Base-by-base conservation (phyloP, 306 rosid genomes). In the Trifolium repens region DNA sequence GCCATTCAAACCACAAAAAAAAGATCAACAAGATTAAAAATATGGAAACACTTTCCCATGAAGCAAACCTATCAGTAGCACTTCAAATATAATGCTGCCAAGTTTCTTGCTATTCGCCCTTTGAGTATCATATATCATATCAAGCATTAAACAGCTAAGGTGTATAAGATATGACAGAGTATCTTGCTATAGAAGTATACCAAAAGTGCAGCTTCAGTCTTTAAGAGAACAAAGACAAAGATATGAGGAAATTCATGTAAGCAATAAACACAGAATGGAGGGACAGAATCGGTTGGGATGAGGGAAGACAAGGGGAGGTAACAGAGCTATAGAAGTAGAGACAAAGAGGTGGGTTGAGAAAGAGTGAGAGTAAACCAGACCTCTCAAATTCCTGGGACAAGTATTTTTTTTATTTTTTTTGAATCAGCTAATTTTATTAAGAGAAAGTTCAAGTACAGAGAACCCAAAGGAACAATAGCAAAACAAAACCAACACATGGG, bases 11-110 rank as follows among this genome's bases (percentile, higher is more conserved):
- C 32, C 32, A 8, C 57, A 75, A 32, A 6, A 16, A 66, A 37
- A 80, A 11, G 57, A 80, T 44, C 46, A 74, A 74, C 15, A 73
- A 13, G 30, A 42, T 62, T 34, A 43, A 14, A 24, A 69, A 15
- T 14, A 32, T 30, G 12, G 13, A 64, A 40, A 53, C 47, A 71
- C 42, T 30, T 72, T 35, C 17, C 22, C 59, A 46, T 46, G 42
- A 43, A 22, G n/a, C 70, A 66, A 39, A 50, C 27, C n/a, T 67
- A 59, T 50, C 46, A 46, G 46, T 35, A 22, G 68, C 53, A 19
- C 24, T 55, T 14, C 14, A 61, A 71, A 69, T 37, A 9, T 22
- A 22, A 61, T 2, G 37, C 19, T 60, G 35, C 60, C 54, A 42
- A 34, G 34, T 40, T 78, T 22, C 49, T 9, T 40, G 40, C 52